phyloP scores from a whole-genome alignment of 2,329 filamentous ascomycete species.

The Ilyonectria robusta region DNA sequence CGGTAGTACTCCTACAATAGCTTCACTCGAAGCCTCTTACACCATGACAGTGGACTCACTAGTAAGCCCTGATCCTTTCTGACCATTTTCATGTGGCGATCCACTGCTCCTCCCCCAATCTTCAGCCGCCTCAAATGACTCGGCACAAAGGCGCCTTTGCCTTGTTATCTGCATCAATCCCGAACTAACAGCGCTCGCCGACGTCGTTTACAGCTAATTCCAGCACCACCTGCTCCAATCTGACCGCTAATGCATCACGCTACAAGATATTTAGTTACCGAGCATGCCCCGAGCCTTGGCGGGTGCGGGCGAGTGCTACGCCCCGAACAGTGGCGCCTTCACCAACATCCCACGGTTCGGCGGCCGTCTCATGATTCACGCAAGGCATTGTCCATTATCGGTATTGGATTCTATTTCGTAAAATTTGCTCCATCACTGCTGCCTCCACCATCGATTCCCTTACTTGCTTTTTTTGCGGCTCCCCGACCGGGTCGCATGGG shows the following conservation, averaged over 20 bases:
- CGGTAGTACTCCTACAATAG: too few relatives aligned
- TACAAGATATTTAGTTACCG: not conserved
- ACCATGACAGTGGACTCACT: too few relatives aligned
- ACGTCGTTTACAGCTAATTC: not conserved
- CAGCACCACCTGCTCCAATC: not conserved
- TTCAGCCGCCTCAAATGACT: not conserved
- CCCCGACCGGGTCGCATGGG: slow-evolving; percentile 69
- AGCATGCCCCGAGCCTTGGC: not conserved
- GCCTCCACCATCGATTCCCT: slow-evolving; percentile 57
- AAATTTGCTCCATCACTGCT: slow-evolving; percentile 58
- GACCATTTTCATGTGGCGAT: not conserved
- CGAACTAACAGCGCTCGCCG: not conserved
- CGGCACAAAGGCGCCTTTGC: not conserved
- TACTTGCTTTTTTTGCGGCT: slow-evolving; percentile 60
- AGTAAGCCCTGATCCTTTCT: too few relatives aligned
- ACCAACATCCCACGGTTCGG: too few relatives aligned
- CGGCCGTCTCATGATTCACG: not conserved
- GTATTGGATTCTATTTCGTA: slow-evolving; percentile 6
- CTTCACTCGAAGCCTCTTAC: too few relatives aligned
- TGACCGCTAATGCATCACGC: not conserved
- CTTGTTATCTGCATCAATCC: not conserved
- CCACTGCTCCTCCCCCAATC: not conserved
- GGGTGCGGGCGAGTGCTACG: not conserved
- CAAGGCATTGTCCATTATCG: not conserved
- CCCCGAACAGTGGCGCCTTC: too few relatives aligned